A percentile compares a stretch with the other conserved stretches of the same genome.
Evolutionary conservation across 2,329 filamentous ascomycete species (phyloP).

Genomic region (Neopestalotiopsis clavispora): DNA sequence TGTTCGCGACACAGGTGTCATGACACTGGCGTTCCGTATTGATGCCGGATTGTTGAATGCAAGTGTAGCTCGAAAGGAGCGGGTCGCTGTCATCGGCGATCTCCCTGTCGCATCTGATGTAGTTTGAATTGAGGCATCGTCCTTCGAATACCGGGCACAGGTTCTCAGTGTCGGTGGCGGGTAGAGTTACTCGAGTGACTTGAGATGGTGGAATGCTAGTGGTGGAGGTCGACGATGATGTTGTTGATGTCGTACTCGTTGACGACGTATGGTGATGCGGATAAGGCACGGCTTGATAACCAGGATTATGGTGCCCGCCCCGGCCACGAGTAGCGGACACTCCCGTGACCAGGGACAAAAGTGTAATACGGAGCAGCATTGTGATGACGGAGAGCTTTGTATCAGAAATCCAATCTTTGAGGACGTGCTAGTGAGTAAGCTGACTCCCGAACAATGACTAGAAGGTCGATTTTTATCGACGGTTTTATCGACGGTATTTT

Average conservation of each 20-base stretch:
- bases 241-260: neutral
- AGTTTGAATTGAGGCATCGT: neutral
- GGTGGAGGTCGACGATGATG: neutral
- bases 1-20: neutral
- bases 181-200: neutral
- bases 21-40: neutral
- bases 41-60: neutral
- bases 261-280: neutral
- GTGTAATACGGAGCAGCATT: neutral
- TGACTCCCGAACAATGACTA: neutral
- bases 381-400: neutral
- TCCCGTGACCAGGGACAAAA: neutral
- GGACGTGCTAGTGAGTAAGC: neutral
- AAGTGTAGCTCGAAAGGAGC: neutral
- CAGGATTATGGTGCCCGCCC: neutral
- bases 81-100: neutral
- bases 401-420: neutral
- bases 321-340: neutral
- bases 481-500: neutral
- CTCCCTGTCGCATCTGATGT: neutral
- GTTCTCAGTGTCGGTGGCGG: neutral
- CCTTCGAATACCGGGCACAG: neutral
- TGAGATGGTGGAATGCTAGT: neutral
- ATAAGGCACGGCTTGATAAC: neutral
- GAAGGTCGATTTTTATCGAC: neutral